Percentiles rank a stretch among this genome's conserved stretches.
Conservation (phyloP, 805 yeast species). For the Pichia manshurica region DNA sequence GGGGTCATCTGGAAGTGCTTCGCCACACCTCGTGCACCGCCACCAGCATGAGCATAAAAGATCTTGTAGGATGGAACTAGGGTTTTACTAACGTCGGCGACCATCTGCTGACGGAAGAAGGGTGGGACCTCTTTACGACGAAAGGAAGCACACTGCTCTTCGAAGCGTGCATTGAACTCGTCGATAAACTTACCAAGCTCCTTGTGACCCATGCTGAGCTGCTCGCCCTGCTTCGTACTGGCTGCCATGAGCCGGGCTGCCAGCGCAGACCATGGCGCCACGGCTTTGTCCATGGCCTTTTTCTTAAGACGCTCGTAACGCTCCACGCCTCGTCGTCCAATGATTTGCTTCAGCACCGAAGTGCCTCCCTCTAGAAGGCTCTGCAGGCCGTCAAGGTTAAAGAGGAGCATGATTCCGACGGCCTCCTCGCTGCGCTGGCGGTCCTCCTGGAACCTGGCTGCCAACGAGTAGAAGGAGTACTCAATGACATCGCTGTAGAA, state of each 20-base stretch:
- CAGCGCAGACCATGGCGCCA: slow-evolving; percentile 73
- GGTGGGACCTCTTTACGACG: slow-evolving; percentile 38
- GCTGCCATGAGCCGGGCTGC: slow-evolving; percentile 76
- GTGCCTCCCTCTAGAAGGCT: slow-evolving; percentile 60
- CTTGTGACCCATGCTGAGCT: slow-evolving; percentile 53
- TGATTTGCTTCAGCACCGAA: slow-evolving; percentile 37
- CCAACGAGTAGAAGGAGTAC: slow-evolving; percentile 59
- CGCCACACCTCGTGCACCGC: slow-evolving; percentile 1
- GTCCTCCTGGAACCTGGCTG: slow-evolving; percentile 43
- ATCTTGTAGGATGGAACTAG: slow-evolving; percentile 73
- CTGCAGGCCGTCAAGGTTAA: slow-evolving; percentile 70
- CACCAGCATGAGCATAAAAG: slow-evolving; percentile 22
- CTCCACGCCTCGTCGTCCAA: slow-evolving; percentile 55
- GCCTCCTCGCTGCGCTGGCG: slow-evolving; percentile 37
- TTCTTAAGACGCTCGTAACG: slow-evolving; percentile 66
- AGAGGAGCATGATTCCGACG: slow-evolving; percentile 66
- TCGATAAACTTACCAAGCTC: slow-evolving; percentile 59
- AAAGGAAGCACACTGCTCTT: slow-evolving; percentile 63
- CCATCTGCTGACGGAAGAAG: slow-evolving; percentile 51
- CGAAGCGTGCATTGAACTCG: slow-evolving; percentile 78
- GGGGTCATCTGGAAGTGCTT: slow-evolving; percentile 1
- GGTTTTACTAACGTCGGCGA: slow-evolving; percentile 71
- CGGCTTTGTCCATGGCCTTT: slow-evolving; percentile 64
- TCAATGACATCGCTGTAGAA: slow-evolving; percentile 77
- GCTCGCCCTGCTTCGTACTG: slow-evolving; percentile 52